A percentile compares a stretch with the other conserved stretches of the same genome.
These are phyloP conservation scores for Hericium rajendrae DNA, from an alignment of 768 basidiomycete species.

Conservation along the genomic window DNA sequence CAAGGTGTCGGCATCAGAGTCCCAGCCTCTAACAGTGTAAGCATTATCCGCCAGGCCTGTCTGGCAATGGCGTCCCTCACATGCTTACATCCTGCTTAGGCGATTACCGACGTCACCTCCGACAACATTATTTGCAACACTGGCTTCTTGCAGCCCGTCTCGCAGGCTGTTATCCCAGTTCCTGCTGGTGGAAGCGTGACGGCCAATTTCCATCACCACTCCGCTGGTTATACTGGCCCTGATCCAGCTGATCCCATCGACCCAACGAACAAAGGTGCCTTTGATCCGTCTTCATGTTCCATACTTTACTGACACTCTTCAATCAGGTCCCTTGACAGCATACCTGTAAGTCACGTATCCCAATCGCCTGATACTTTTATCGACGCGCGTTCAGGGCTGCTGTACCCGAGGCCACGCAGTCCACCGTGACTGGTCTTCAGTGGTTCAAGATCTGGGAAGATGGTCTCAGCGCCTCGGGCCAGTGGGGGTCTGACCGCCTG, in stretches of 20 bases:
- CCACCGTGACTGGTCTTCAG: slow-evolving; percentile 34
- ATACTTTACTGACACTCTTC: background rate
- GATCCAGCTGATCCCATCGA: slow-evolving; percentile 44
- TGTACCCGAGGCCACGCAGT: slow-evolving; percentile 35
- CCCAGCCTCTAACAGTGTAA: slow-evolving; percentile 37
- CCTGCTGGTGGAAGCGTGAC: slow-evolving; percentile 44
- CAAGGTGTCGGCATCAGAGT: slow-evolving; percentile 36
- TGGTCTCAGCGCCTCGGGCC: slow-evolving; percentile 22
- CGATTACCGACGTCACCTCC: slow-evolving; percentile 46
- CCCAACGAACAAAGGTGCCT: slow-evolving; percentile 33
- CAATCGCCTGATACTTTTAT: background rate
- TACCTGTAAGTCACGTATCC: slow-evolving; percentile 28
- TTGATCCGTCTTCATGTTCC: background rate
- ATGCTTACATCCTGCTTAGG: slow-evolving; percentile 21
- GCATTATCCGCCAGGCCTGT: background rate
- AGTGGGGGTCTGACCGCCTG: slow-evolving; percentile 38
- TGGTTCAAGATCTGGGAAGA: slow-evolving; percentile 51
- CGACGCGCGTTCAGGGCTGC: slow-evolving; percentile 19
- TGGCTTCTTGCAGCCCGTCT: slow-evolving; percentile 39
- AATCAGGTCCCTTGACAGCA: slow-evolving; percentile 31
- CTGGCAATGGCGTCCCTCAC: background rate
- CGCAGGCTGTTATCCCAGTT: slow-evolving; percentile 34
- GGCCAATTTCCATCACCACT: slow-evolving; percentile 42
- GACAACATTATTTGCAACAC: slow-evolving; percentile 52
- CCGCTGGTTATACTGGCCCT: slow-evolving; percentile 32